Base-by-base conservation (phyloP, 106 monocot species). In the Acanthochlamys bracteata region DNA sequence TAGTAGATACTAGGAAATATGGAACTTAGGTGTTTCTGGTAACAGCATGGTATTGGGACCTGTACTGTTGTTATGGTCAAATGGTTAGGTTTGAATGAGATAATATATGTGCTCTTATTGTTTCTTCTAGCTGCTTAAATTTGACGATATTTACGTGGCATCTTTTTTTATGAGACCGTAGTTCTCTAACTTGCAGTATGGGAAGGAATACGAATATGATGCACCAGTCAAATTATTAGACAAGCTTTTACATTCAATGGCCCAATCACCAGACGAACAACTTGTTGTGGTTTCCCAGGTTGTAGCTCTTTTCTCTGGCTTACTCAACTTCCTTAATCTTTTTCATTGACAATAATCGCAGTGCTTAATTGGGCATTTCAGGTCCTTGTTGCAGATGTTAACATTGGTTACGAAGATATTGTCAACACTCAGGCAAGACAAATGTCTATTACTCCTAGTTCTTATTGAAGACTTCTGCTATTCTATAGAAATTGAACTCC, bases 341-440 rank as follows among this genome's bases (percentile, higher is more conserved):
- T 33, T 33, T 33, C 33, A 33, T 33, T 33, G 6, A 33, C 33
- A 33, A 6, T 33, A 33, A 33, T 33, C 6, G 33, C 33, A 6
- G 33, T 33, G 33, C 33, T 33, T 33, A 33, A 33, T 33, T 33
- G 33, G 4, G 6, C 6, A 6, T 49, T 60, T 17, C 59, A 98
- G 96, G 96, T 98, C 42, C 96, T 98, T 76, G 96, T 98, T 12
- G 73, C 91, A 57, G 96, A 98, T 71, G 83, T 98, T 59, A 98
- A 98, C 66, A 98, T 98, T 56, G 96, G 96, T 59, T 98, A 98
- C 68, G 96, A 98, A 83, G 96, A 98, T 49, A 98, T 98, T 68
- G 96, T 98, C 33, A 98, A 98, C 56, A 98, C 91, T 79, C 96
- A 96, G 90, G 96, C 88, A 25, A 69, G 53, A 4, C 26, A 19